Percentiles rank a stretch among this genome's conserved stretches.
Conservation (phyloP, 148 eudicot species). For the Amaranthus hypochondriacus region DNA sequence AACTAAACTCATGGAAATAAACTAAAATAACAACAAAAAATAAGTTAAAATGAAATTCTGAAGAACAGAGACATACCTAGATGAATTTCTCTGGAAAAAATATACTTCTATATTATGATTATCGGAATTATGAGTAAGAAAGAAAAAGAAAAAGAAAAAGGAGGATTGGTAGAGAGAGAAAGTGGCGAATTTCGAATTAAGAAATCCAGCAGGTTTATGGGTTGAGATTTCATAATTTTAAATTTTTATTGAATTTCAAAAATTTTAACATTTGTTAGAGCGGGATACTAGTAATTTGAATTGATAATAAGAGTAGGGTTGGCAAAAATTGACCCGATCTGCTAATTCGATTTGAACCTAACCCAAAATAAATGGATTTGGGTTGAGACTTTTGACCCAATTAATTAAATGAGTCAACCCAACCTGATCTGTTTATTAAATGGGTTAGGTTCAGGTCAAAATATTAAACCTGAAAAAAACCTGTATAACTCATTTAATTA, state of each 20-base stretch:
- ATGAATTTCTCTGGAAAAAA: background rate
- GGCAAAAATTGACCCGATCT: too few species aligned
- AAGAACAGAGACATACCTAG: background rate
- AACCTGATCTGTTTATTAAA: too few species aligned
- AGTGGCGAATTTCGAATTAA: slow-evolving; percentile 16
- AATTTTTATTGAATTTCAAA: background rate
- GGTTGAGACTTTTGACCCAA: too few species aligned
- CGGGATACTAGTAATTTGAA: slow-evolving; percentile 9
- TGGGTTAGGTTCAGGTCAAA: too few species aligned
- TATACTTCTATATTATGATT: too few species aligned
- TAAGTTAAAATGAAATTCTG: background rate
- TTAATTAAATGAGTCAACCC: too few species aligned
- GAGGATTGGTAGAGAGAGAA: slow-evolving; percentile 3
- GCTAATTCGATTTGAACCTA: too few species aligned
- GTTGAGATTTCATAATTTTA: background rate
- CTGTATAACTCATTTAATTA: too few species aligned
- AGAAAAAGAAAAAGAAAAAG: background rate
- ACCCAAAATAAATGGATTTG: too few species aligned
- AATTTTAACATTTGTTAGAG: background rate
- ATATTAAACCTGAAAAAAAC: too few species aligned
- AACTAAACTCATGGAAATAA: background rate
- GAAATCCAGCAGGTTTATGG: background rate
- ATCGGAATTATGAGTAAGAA: background rate
- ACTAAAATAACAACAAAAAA: background rate
- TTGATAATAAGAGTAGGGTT: background rate